A percentile compares a stretch with the other conserved stretches of the same genome.
These are phyloP conservation scores for Eucalyptus polyanthemos DNA, from an alignment of 345 rosid species.

Conservation along the genomic window DNA sequence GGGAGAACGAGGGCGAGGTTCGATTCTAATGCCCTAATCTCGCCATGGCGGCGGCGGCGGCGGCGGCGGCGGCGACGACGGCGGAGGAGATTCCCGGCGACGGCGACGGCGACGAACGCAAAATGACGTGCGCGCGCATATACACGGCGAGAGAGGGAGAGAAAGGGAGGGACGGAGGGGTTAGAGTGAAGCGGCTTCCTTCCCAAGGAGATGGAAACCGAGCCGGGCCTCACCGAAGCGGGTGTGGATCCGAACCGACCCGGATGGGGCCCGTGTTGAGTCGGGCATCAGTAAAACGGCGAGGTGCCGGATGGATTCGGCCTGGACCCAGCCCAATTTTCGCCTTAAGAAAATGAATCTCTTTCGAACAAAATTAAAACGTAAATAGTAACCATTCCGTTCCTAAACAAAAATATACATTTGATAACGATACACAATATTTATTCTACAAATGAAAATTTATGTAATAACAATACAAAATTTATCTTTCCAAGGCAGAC, in stretches of 20 bases:
- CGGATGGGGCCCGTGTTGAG: neutral
- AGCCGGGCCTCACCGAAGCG: neutral
- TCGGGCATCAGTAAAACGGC: neutral
- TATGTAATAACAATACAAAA: no score
- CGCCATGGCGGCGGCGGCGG: neutral
- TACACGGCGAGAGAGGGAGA: neutral
- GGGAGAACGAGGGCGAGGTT: neutral
- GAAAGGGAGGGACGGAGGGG: neutral
- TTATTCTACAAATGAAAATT: no score
- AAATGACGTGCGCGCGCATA: neutral
- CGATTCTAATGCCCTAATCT: neutral
- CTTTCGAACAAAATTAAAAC: neutral
- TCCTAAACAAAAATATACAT: no score
- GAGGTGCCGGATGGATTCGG: neutral
- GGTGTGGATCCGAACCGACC: neutral
- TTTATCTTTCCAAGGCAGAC: fast-evolving
- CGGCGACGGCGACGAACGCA: neutral
- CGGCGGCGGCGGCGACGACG: neutral
- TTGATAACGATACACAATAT: no score
- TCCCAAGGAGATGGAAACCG: neutral
- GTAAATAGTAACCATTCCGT: fast-evolving
- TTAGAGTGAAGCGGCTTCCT: neutral
- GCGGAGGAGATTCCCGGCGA: neutral
- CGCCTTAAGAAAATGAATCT: neutral
- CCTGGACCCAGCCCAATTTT: neutral